Base-by-base conservation (phyloP, 768 basidiomycete species). In the Hygrocybe punicea region DNA sequence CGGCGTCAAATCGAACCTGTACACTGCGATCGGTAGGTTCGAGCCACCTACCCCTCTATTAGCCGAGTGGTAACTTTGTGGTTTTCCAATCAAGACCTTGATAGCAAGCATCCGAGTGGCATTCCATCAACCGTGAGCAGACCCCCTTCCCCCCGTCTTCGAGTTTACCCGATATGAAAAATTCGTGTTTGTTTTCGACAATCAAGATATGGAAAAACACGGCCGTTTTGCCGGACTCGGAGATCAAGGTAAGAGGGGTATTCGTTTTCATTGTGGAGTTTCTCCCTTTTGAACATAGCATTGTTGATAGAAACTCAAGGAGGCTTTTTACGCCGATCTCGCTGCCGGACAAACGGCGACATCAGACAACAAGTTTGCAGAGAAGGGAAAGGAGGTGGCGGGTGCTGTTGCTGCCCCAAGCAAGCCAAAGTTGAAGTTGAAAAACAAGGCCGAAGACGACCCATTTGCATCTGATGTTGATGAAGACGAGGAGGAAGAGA, bases 21-120 rank as follows among this genome's bases (percentile, higher is more conserved):
- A 89, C 63, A 88, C 88, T 2, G 44, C 59, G 0, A 79, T 86
- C 57, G 84, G 85, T 84, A 63, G 37, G 68, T 58, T 6, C 6
- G 13, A 25, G 14, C 19, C 36, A 17, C 23, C 17, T 17, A 13
- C 17, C 16, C 23, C 19, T 47, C 14, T 53, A 24, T 48, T 39
- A 39, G 50, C 11, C 24, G 40, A n/a, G 23, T 35, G 25, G 8
- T 17, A 23, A 17, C 2, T 35, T 25, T 23, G 19, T 39, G 19
- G n/a, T 45, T 16, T 36, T 36, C 21, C 34, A n/a, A 25, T n/a
- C 11, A 62, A 84, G 86, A 85, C 1, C 72, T 91, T 55, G 86
- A 89, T 61, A 89, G 87, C 69, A 91, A 91, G 65, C 89, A 90
- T 65, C 68, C 84, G 1, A 88, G 86, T 65, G 85, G 87, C 7